Base-by-base conservation (phyloP, 1,139 yeast species). In the Debaryomycetaceae sp. region DNA sequence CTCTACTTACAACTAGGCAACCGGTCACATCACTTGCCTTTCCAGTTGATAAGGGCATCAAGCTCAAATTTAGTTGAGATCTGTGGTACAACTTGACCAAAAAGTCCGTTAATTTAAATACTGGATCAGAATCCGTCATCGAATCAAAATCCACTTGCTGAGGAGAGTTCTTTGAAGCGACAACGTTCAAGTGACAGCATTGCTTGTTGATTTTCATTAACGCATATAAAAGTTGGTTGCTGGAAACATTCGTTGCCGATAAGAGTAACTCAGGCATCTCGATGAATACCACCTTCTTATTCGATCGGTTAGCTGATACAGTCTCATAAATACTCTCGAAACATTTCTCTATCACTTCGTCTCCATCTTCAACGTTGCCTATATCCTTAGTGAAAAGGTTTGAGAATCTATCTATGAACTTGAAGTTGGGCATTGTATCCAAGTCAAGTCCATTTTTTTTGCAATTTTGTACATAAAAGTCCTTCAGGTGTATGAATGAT, bases 1-100 rank as follows among this genome's bases (percentile, higher is more conserved):
- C 96, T 44, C 66, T 69, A 0, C 81, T 64, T 0, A 88, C 71
- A 0, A 78, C 70, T 41, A 88, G 55, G 5, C 82, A 75, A 1
- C 97, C 97, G 0, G 96, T 85, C 1, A 88, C 80, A 59, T 88
- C 97, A 41, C 78, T 80, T 0, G 97, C 96, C 55, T 90, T 72
- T 0, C 96, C 96, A 0, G 96, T 88, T 5, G 78, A 72, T 49
- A 88, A 65, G 1, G 95, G 90, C 50, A 78, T 76, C 38, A 87
- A 60, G 27, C 76, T 70, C 9, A 87, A 55, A 38, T 79, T 72
- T 36, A 82, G 45, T 9, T 72, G 68, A 0, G 87, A 67, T 48
- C 76, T 70, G 53, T 81, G 80, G 22, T 76, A 60, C 13, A 83
- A 50, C 47, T 78, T 80, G 2, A 72, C 66, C 34, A 77, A 53